These are phyloP conservation scores for Syzygium aqueum DNA, from an alignment of 345 rosid genomes.

Conservation along the genomic window DNA sequence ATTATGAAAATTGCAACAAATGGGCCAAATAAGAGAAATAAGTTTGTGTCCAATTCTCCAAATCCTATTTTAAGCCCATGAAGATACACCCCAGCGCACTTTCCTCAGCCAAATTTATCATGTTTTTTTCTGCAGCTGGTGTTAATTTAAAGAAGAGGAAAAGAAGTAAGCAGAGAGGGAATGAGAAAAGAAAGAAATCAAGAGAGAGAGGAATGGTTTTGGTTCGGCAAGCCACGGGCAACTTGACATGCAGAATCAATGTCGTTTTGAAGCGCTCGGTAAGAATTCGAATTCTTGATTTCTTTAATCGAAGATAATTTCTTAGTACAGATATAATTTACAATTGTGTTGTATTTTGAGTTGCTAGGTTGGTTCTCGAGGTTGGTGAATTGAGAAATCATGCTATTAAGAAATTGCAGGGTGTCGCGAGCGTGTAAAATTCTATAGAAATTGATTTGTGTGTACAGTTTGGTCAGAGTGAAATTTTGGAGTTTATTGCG, in stretches of 20 bases:
- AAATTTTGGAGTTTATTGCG: not conserved
- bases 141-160: not conserved
- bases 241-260: not conserved
- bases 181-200: not conserved
- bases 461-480: not conserved
- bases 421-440: not conserved
- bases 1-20: not conserved
- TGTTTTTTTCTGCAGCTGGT: not conserved
- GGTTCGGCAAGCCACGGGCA: not conserved
- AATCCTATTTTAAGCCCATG: not conserved
- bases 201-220: not conserved
- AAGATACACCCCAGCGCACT: not conserved
- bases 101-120: not conserved
- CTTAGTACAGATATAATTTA: not conserved
- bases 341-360: not conserved
- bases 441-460: not conserved
- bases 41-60: not conserved
- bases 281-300: not conserved
- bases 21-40: not conserved
- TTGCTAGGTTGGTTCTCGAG: not conserved
- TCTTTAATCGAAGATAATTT: not conserved
- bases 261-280: accelerated
- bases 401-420: not conserved
- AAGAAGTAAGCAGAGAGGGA: not conserved
- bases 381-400: not conserved